phyloP scores from a whole-genome alignment of 2,329 filamentous ascomycete species.

The Colletotrichum sp. region DNA sequence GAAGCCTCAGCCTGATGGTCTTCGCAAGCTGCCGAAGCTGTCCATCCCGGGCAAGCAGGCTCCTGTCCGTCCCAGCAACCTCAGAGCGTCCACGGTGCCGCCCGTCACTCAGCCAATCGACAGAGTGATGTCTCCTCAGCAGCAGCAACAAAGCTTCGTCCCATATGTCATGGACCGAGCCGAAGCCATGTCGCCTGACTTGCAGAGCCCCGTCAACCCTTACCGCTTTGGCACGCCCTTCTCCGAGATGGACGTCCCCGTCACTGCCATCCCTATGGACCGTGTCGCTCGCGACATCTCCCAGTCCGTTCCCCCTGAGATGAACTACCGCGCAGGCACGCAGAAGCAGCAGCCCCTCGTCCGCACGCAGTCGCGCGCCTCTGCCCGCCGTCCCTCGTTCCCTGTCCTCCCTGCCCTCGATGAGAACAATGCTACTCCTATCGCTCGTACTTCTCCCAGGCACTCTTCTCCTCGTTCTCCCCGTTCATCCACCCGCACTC shows the following conservation, averaged over 20 bases:
- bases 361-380: slow-evolving; percentile 60
- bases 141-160: slow-evolving; percentile 37
- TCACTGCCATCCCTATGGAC: slow-evolving; percentile 74
- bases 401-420: slow-evolving; percentile 71
- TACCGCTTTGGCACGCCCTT: slow-evolving; percentile 87
- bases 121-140: slow-evolving; percentile 20
- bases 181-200: slow-evolving; percentile 58
- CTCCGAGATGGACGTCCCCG: slow-evolving; percentile 87
- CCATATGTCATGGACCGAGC: slow-evolving; percentile 59
- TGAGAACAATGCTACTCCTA: slow-evolving; percentile 61
- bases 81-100: slow-evolving; percentile 32
- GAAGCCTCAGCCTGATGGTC: slow-evolving; percentile 55
- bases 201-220: slow-evolving; percentile 63
- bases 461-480: slow-evolving; percentile 40
- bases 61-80: slow-evolving; percentile 28
- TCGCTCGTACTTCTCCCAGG: slow-evolving; percentile 36
- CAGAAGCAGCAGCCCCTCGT: slow-evolving; percentile 37
- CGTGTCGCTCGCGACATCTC: slow-evolving; percentile 80
- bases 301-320: slow-evolving; percentile 92
- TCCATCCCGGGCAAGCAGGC: slow-evolving; percentile 56
- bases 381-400: slow-evolving; percentile 70
- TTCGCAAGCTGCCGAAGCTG: slow-evolving; percentile 66
- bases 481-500: slow-evolving; percentile 26
- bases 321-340: slow-evolving; percentile 71
- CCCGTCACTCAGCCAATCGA: slow-evolving; percentile 30